phyloP scores from a whole-genome alignment of 1,284 basidiomycete species.

The Rhodotorula sp. region DNA sequence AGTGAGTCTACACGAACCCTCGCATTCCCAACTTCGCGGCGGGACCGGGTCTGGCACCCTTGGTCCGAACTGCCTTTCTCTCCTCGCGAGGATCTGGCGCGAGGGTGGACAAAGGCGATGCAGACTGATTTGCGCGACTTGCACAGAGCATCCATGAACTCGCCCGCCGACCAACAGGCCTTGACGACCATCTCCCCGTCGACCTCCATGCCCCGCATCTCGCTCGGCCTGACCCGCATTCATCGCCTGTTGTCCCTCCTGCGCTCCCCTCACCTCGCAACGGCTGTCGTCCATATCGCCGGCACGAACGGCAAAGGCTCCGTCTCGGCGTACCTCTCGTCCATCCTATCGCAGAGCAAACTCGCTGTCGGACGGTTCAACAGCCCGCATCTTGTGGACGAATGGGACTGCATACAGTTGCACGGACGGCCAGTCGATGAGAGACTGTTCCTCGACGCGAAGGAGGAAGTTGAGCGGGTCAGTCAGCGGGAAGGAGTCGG shows the following conservation, averaged over 20 bases:
- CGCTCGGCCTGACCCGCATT: constrained; percentile 74
- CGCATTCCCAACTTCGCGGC: too few relatives aligned
- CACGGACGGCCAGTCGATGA: constrained; percentile 49
- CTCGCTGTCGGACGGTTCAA: constrained; percentile 80
- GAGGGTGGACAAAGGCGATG: too few relatives aligned
- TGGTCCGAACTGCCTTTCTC: too few relatives aligned
- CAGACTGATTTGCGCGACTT: too few relatives aligned
- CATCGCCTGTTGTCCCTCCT: constrained; percentile 60
- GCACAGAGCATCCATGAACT: not conserved
- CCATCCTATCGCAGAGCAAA: constrained; percentile 62
- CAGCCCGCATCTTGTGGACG: constrained; percentile 80
- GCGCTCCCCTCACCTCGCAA: constrained; percentile 58
- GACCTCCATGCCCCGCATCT: constrained; percentile 54
- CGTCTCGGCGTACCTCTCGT: constrained; percentile 77
- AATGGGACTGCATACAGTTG: constrained; percentile 75
- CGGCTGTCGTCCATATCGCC: constrained; percentile 86
- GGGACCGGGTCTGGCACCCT: too few relatives aligned
- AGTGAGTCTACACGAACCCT: too few relatives aligned
- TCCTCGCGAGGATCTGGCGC: too few relatives aligned
- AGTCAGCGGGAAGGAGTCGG: constrained; percentile 45
- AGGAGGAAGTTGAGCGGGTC: constrained; percentile 55
- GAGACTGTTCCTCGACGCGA: constrained; percentile 57
- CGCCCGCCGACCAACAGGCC: not conserved
- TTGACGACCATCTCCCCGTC: not conserved
- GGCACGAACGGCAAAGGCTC: constrained; percentile 99